phyloP scores from a whole-genome alignment of 1,139 yeast species.

The Kurtzmaniella quercitrusa region DNA sequence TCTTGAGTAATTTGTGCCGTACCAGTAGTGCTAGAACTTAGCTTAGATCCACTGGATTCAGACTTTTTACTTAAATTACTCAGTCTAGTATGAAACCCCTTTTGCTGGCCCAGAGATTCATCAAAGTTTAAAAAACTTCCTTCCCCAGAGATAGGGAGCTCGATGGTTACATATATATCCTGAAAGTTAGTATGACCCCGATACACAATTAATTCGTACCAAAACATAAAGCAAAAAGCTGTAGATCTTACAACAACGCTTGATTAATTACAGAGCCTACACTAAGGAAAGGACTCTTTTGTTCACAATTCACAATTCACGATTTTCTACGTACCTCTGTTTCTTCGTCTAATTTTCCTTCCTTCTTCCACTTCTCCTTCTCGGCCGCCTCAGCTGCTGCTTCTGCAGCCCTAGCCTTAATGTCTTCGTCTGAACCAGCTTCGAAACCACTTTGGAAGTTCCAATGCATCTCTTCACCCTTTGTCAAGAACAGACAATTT shows the following conservation, averaged over 20 bases:
- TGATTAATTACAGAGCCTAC: too few species aligned
- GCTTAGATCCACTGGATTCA: neutral
- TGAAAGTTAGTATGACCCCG: constrained; percentile 27
- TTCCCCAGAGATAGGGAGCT: constrained; percentile 35
- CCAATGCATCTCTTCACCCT: constrained; percentile 95
- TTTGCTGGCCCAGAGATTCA: constrained; percentile 1
- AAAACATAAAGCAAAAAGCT: too few species aligned
- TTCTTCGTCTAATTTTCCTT: constrained; percentile 11
- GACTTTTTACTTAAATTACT: constrained; percentile 6
- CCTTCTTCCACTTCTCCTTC: constrained; percentile 4
- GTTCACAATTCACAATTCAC: too few species aligned
- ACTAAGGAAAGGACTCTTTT: too few species aligned
- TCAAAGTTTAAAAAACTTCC: constrained; percentile 8
- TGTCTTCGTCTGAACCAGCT: constrained; percentile 77
- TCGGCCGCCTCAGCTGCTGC: constrained; percentile 4
- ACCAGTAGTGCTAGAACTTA: neutral
- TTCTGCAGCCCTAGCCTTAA: constrained; percentile 39
- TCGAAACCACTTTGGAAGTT: constrained; percentile 63
- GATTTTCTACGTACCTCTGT: constrained; percentile 29
- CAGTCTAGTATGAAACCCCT: constrained; percentile 4
- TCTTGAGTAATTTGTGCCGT: constrained; percentile 4
- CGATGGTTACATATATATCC: constrained; percentile 42
- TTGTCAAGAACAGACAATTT: constrained; percentile 54
- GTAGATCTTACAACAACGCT: too few species aligned
- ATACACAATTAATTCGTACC: too few species aligned